Evolutionary conservation across 2,329 filamentous ascomycete species (phyloP).

Genomic region (Bipolaris gigantea): DNA sequence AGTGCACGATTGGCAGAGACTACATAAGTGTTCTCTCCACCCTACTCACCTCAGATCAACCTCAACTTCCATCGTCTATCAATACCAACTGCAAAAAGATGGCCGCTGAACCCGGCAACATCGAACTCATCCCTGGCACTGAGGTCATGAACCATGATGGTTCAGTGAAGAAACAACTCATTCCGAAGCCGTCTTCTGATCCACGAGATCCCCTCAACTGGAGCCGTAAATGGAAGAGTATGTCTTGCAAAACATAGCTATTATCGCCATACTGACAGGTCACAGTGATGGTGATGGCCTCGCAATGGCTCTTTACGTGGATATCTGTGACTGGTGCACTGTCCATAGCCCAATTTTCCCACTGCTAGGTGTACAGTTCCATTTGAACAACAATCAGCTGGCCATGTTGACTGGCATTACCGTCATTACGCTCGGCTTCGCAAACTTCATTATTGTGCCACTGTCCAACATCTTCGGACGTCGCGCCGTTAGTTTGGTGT

Average conservation of each 20-base stretch:
- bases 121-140: slow-evolving; percentile 35
- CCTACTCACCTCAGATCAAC: not conserved
- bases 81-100: slow-evolving; percentile 10
- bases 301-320: slow-evolving; percentile 48
- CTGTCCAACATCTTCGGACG: slow-evolving; percentile 51
- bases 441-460: slow-evolving; percentile 51
- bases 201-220: slow-evolving; percentile 45
- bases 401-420: slow-evolving; percentile 49
- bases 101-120: slow-evolving; percentile 10
- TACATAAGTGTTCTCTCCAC: not conserved
- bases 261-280: not conserved
- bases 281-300: slow-evolving; percentile 41
- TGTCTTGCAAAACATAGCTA: not conserved
- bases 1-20: not conserved
- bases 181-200: slow-evolving; percentile 38
- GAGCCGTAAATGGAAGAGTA: slow-evolving; percentile 41
- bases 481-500: slow-evolving; percentile 46
- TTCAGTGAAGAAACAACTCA: slow-evolving; percentile 26
- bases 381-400: slow-evolving; percentile 47
- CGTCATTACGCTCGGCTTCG: slow-evolving; percentile 50
- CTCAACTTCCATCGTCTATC: not conserved
- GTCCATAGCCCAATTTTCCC: slow-evolving; percentile 51
- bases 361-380: slow-evolving; percentile 46
- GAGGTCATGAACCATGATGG: slow-evolving; percentile 32
- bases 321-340: slow-evolving; percentile 49